Evolutionary conservation across 805 yeast species (phyloP).

Genomic region (Jamesozyma jinghongensis): DNA sequence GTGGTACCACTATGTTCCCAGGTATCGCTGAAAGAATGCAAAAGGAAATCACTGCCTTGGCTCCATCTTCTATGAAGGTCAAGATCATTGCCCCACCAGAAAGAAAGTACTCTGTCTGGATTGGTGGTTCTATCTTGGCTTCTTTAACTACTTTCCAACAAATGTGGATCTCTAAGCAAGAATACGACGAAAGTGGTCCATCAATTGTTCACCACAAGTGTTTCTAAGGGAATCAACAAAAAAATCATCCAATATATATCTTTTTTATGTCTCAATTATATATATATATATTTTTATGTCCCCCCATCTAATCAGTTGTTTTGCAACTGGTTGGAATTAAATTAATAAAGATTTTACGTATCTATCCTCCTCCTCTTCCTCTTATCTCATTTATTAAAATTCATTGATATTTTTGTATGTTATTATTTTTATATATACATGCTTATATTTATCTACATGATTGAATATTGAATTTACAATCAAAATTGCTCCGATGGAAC

Average conservation of each 20-base stretch:
- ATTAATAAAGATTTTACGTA: background rate
- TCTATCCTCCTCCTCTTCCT: background rate
- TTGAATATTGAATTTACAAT: background rate
- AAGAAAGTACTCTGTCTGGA: conserved; percentile 99
- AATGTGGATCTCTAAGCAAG: conserved; percentile 99
- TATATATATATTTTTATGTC: background rate
- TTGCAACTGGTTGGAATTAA: background rate
- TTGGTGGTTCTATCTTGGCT: conserved; percentile 99
- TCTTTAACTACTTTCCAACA: conserved; percentile 99
- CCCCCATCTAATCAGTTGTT: background rate
- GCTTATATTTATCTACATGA: background rate
- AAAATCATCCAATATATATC: background rate
- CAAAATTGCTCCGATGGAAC: conserved; percentile 3
- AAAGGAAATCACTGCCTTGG: conserved; percentile 98
- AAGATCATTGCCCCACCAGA: conserved; percentile 99
- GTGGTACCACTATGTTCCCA: conserved; percentile 99
- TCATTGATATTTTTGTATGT: background rate
- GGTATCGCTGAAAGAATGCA: conserved; percentile 99
- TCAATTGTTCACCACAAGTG: conserved; percentile 71
- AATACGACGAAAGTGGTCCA: conserved; percentile 99
- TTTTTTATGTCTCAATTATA: background rate
- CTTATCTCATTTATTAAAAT: background rate
- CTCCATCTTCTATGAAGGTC: conserved; percentile 99
- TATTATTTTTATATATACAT: background rate
- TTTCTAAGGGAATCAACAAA: conserved; percentile 31